Evolutionary conservation across 106 monocot species (phyloP).

Genomic region (Xerophyta viscosa): DNA sequence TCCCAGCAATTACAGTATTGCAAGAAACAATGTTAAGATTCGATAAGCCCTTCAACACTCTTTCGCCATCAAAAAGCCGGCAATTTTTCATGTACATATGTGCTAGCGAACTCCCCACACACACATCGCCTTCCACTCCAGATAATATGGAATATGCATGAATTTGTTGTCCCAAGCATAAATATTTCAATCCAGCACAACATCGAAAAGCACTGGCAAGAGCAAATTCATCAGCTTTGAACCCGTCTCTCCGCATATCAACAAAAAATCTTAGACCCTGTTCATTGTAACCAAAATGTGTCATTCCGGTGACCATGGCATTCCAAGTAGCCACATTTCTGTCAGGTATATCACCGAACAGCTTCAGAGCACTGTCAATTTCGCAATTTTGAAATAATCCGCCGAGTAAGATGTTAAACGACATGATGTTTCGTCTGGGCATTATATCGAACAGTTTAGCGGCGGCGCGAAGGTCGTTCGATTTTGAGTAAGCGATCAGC

Average conservation of each 20-base stretch:
- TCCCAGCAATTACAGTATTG: conserved; percentile 67
- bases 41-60: conserved; percentile 31
- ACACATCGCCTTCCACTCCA: conserved; percentile 40
- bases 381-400: conserved; percentile 39
- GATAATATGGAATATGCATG: conserved; percentile 30
- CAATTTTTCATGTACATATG: conserved; percentile 82
- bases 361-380: conserved; percentile 21
- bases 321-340: conserved; percentile 69
- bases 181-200: conserved; percentile 40
- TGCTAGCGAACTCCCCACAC: conserved; percentile 67
- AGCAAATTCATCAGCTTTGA: conserved; percentile 59
- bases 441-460: conserved; percentile 29
- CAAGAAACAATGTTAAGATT: conserved; percentile 45
- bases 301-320: conserved; percentile 52
- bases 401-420: conserved; percentile 57
- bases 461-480: conserved; percentile 16
- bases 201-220: conserved; percentile 52
- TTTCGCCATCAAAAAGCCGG: conserved; percentile 40
- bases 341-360: conserved; percentile 62
- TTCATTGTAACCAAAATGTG: conserved; percentile 41
- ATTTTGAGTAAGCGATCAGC: conserved; percentile 51
- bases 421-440: conserved; percentile 59
- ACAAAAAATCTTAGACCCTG: conserved; percentile 36
- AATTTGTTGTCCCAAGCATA: conserved; percentile 39
- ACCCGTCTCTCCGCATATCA: conserved; percentile 27